These are phyloP conservation scores for Penicillium parvum DNA, from an alignment of 495 filamentous ascomycete genomes.

Conservation along the genomic window DNA sequence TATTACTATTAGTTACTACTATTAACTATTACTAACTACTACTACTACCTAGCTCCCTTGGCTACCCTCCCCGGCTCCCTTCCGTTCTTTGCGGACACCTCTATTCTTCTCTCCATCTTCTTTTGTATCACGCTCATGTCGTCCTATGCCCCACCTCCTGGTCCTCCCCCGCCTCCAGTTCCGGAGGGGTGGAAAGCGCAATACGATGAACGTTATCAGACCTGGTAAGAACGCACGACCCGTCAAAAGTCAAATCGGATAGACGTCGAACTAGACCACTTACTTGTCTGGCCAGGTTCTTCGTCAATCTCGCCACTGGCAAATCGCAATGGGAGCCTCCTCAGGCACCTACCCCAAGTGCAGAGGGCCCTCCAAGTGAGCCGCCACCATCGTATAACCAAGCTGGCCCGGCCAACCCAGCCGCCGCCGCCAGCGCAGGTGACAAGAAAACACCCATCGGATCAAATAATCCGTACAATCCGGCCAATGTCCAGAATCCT, in stretches of 20 bases:
- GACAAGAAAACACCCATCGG: constrained; percentile 57
- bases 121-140: constrained; percentile 24
- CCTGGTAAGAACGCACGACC: constrained; percentile 57
- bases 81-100: background rate
- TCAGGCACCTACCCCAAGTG: constrained; percentile 48
- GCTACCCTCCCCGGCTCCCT: background rate
- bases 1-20: background rate
- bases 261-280: background rate
- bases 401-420: constrained; percentile 32
- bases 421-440: constrained; percentile 22
- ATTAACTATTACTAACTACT: background rate
- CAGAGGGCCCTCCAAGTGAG: constrained; percentile 39
- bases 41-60: background rate
- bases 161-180: constrained; percentile 81
- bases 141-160: constrained; percentile 56
- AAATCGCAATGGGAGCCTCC: constrained; percentile 85
- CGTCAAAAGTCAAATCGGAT: background rate
- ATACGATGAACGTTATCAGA: constrained; percentile 68
- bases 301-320: constrained; percentile 79
- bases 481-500: constrained; percentile 10
- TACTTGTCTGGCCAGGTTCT: constrained; percentile 60
- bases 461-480: constrained; percentile 58
- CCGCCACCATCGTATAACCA: constrained; percentile 64
- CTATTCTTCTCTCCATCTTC: background rate
- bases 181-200: constrained; percentile 86